These are phyloP conservation scores for Aspergillus sp. DNA, from an alignment of 2,329 filamentous ascomycete species.

Conservation along the genomic window DNA sequence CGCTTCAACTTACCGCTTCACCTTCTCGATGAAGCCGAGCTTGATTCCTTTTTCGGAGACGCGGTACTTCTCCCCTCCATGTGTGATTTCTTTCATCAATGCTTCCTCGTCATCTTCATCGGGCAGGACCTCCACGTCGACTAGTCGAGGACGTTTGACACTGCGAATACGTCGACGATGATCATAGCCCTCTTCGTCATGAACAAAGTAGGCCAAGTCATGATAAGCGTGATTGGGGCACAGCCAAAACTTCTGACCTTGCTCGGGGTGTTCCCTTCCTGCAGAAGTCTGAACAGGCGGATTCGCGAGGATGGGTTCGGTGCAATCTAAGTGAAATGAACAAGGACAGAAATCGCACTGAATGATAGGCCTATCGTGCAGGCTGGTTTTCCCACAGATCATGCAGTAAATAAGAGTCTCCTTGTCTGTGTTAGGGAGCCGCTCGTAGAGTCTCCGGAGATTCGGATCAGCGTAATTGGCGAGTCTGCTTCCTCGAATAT, in stretches of 20 bases:
- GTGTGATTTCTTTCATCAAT: conserved; percentile 31
- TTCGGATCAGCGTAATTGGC: conserved; percentile 23
- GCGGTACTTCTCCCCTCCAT: conserved; percentile 38
- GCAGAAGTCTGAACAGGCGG: conserved; percentile 51
- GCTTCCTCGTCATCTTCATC: conserved; percentile 54
- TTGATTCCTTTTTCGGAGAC: conserved; percentile 58
- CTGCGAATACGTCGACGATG: conserved; percentile 24
- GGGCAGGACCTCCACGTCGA: conserved; percentile 60
- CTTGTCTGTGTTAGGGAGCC: conserved; percentile 31
- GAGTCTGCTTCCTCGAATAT: conserved; percentile 11
- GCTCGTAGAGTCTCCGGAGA: conserved; percentile 50
- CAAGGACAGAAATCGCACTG: conserved; percentile 75
- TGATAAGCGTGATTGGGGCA: conserved; percentile 83
- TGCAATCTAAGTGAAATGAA: conserved; percentile 86
- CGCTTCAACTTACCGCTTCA: conserved; percentile 37
- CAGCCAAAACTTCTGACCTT: conserved; percentile 65
- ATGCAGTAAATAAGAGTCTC: conserved; percentile 65
- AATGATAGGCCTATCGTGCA: conserved; percentile 63
- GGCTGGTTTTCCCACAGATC: conserved; percentile 59
- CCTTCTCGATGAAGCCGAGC: conserved; percentile 61
- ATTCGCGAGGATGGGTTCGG: conserved; percentile 72
- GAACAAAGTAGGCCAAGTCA: conserved; percentile 45
- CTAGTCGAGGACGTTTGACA: conserved; percentile 44
- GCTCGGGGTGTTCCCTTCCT: conserved; percentile 33
- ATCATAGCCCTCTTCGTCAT: conserved; percentile 48